These are phyloP conservation scores for Adansonia gregorii DNA, from an alignment of 441 rosid genomes.

Conservation along the genomic window DNA sequence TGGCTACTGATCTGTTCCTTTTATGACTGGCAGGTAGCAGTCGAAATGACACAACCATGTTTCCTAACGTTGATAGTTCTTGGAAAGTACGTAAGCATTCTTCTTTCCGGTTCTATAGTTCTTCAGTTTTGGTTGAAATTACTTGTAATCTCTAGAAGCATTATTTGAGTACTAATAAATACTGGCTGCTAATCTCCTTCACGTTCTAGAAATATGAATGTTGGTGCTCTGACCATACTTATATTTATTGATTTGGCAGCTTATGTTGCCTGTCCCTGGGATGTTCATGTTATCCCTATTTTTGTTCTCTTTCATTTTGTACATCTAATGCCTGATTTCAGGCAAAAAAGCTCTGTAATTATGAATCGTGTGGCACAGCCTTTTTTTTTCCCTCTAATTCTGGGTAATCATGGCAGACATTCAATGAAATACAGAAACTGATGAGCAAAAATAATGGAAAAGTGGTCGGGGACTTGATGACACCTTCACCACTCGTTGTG, in stretches of 20 bases:
- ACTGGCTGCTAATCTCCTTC: background rate
- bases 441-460: constrained; percentile 74
- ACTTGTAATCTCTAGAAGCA: background rate
- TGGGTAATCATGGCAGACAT: constrained; percentile 51
- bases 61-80: constrained; percentile 78
- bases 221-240: background rate
- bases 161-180: background rate
- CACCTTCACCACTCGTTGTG: constrained; percentile 77
- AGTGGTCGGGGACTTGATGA: constrained; percentile 94
- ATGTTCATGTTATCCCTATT: background rate
- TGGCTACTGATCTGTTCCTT: constrained; percentile 26
- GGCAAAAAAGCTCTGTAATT: background rate
- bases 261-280: background rate
- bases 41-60: constrained; percentile 59
- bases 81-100: constrained; percentile 68
- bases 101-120: constrained; percentile 19
- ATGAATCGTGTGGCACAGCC: background rate
- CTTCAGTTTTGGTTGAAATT: constrained; percentile 13
- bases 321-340: background rate
- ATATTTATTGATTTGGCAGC: background rate
- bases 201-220: background rate
- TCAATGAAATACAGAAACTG: constrained; percentile 77
- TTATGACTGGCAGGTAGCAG: constrained; percentile 53
- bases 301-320: background rate
- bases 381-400: constrained; percentile 28